Evolutionary conservation across 1,284 basidiomycete species (phyloP).

Genomic region (Papiliotrema flavescens): DNA sequence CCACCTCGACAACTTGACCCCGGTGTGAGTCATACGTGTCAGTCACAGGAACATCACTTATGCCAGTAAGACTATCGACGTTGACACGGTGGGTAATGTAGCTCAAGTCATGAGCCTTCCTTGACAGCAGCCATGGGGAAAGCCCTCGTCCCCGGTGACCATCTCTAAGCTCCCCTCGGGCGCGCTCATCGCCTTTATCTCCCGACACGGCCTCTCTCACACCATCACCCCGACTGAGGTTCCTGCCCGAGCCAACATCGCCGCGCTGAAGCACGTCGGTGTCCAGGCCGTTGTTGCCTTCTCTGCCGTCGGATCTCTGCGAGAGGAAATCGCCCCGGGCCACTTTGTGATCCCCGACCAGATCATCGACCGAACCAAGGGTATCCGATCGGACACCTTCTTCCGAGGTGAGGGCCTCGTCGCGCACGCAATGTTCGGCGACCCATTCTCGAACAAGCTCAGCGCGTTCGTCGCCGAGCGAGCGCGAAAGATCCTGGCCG

Average conservation of each 20-base stretch:
- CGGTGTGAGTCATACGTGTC: conserved; percentile 57
- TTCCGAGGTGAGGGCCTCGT: conserved; percentile 80
- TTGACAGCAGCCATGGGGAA: conserved; percentile 77
- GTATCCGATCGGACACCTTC: conserved; percentile 77
- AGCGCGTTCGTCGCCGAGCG: conserved; percentile 63
- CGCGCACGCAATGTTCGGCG: conserved; percentile 90
- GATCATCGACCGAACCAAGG: conserved; percentile 96
- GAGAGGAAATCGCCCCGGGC: conserved; percentile 89
- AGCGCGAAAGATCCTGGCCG: conserved; percentile 63
- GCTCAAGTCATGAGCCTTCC: neutral
- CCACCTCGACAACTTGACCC: conserved; percentile 80
- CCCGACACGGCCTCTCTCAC: conserved; percentile 81
- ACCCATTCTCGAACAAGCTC: conserved; percentile 72
- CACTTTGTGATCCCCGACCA: conserved; percentile 86
- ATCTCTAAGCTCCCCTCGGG: conserved; percentile 78
- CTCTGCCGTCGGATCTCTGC: conserved; percentile 90
- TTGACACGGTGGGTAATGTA: conserved; percentile 43
- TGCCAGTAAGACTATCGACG: conserved; percentile 57
- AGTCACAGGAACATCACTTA: neutral
- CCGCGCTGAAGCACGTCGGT: conserved; percentile 88
- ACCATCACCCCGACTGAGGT: conserved; percentile 68
- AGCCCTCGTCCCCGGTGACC: conserved; percentile 84
- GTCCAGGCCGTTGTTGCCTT: conserved; percentile 88
- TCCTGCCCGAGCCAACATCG: conserved; percentile 86
- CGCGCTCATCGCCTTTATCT: conserved; percentile 79